phyloP scores from a whole-genome alignment of 148 eudicot species.

The Spergularia bocconei region DNA sequence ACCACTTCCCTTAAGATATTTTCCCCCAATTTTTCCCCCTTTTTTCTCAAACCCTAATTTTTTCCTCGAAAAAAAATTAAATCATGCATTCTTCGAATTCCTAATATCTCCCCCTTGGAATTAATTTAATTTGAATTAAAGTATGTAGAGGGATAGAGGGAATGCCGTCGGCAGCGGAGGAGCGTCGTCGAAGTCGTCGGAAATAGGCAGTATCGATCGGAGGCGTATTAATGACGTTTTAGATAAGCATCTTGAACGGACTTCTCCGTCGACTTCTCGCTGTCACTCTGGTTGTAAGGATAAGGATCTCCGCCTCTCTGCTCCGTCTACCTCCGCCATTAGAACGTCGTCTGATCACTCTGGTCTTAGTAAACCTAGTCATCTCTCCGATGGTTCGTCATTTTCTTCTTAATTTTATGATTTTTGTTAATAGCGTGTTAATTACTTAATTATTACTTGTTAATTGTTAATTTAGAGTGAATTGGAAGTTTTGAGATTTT shows the following conservation, averaged over 20 bases:
- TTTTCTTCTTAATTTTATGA: conserved; percentile 3
- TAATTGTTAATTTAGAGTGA: neutral
- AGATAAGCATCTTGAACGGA: conserved; percentile 67
- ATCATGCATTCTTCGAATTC: conserved; percentile 5
- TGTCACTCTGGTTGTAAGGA: conserved; percentile 31
- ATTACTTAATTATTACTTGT: neutral
- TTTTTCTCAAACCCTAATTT: conserved; percentile 7
- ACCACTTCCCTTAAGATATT: neutral
- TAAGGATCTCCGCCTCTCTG: conserved; percentile 35
- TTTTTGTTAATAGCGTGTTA: neutral
- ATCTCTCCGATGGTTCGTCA: conserved; percentile 61
- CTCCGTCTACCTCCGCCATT: conserved; percentile 48
- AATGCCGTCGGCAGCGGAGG: conserved; percentile 5
- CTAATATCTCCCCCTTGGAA: neutral
- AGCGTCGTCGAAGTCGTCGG: conserved; percentile 39
- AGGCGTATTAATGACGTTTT: conserved; percentile 68
- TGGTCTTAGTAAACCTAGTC: conserved; percentile 35
- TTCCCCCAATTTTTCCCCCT: too few species aligned
- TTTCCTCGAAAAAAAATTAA: neutral
- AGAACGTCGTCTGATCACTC: conserved; percentile 37
- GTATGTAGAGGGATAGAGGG: conserved; percentile 22
- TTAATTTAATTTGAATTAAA: conserved; percentile 1
- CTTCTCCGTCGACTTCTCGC: conserved; percentile 64
- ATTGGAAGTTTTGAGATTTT: neutral
- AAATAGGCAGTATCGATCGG: conserved; percentile 57